Evolutionary conservation across 2,329 filamentous ascomycete genomes (phyloP).

Genomic region (Diaporthe sp.): DNA sequence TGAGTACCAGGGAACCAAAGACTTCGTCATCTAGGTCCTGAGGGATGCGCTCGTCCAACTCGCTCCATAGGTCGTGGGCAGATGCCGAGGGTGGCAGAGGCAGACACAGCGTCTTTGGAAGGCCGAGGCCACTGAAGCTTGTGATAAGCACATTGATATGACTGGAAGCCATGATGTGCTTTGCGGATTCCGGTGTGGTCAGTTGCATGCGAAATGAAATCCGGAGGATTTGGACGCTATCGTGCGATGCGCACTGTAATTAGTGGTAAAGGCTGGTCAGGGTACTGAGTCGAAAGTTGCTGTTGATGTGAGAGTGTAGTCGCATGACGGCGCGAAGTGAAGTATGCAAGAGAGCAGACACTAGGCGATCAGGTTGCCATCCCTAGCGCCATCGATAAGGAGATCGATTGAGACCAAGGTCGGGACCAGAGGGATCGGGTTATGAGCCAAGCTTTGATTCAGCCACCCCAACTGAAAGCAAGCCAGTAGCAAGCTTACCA

Average conservation of each 20-base stretch:
- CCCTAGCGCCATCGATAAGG: not conserved
- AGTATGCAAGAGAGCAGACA: not conserved
- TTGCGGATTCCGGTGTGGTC: slow-evolving; percentile 18
- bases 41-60: slow-evolving; percentile 73
- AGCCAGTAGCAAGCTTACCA: not conserved
- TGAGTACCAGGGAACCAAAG: slow-evolving; percentile 76
- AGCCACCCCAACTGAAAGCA: not conserved
- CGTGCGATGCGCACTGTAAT: not conserved
- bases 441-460: not conserved
- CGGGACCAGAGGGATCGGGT: not conserved
- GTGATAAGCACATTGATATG: slow-evolving; percentile 86
- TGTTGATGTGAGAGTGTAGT: not conserved
- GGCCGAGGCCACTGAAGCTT: slow-evolving; percentile 83
- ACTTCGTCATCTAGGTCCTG: slow-evolving; percentile 58
- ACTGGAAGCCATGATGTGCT: slow-evolving; percentile 63
- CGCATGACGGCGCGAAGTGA: not conserved
- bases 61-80: slow-evolving; percentile 74
- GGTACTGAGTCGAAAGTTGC: not conserved
- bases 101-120: slow-evolving; percentile 87
- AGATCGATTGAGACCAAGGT: not conserved
- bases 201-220: not conserved
- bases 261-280: too few relatives aligned
- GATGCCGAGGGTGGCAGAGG: slow-evolving; percentile 75
- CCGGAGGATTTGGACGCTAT: not conserved
- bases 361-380: not conserved